Percentiles rank a stretch among this genome's conserved stretches.
These are phyloP conservation scores for Fusarium nisikadoi DNA, from an alignment of 2,329 filamentous ascomycete species.

Conservation along the genomic window DNA sequence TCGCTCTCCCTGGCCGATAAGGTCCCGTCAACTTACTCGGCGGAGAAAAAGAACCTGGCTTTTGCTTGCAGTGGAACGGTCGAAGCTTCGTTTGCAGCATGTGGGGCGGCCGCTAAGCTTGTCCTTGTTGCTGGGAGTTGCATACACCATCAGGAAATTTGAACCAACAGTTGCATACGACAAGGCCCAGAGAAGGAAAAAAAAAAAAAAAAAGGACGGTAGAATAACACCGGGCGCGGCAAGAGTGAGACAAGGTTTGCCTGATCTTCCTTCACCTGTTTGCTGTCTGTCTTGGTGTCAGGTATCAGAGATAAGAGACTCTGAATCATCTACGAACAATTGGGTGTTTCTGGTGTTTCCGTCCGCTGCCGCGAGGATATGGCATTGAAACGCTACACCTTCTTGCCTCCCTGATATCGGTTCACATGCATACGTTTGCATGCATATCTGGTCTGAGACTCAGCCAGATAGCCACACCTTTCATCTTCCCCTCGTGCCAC, in stretches of 20 bases:
- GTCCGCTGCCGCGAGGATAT: background rate
- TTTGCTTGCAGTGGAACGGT: constrained; percentile 11
- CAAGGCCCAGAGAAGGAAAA: constrained; percentile 22
- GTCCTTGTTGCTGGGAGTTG: constrained; percentile 29
- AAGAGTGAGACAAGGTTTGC: constrained; percentile 27
- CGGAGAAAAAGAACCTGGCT: constrained; percentile 13
- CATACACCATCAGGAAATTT: constrained; percentile 35
- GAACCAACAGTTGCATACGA: constrained; percentile 29
- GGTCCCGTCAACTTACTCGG: constrained; percentile 14
- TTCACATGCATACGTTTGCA: constrained; percentile 1
- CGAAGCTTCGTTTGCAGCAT: constrained; percentile 42
- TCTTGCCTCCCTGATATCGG: background rate
- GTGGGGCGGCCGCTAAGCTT: constrained; percentile 35
- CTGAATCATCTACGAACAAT: background rate
- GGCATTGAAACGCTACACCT: background rate
- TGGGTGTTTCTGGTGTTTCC: constrained; percentile 12
- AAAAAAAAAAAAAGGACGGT: background rate
- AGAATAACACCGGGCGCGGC: constrained; percentile 31
- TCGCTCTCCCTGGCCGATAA: constrained; percentile 32
- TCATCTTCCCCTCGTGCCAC: background rate
- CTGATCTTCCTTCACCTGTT: background rate
- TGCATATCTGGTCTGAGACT: constrained; percentile 24
- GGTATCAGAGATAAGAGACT: constrained; percentile 5
- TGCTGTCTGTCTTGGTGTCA: background rate
- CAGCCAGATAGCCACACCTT: background rate